Conservation (phyloP, 148 eudicot species). For the Pouteria glomerata region DNA sequence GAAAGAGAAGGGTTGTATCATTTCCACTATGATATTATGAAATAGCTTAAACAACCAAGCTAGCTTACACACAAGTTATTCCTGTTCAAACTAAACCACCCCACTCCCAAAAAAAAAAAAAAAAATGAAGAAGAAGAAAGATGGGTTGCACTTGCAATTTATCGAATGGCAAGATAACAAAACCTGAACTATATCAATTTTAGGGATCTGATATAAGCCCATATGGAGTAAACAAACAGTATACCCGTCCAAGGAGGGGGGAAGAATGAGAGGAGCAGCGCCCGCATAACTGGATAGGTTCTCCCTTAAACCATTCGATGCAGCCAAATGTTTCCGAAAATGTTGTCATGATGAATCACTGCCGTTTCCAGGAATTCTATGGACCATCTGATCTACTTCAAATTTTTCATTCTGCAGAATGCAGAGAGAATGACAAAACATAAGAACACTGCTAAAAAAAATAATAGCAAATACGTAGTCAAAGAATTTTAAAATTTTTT, state of each 20-base stretch:
- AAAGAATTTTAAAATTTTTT: not conserved
- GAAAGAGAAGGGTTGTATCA: not conserved
- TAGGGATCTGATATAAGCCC: not conserved
- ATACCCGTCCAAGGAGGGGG: not conserved
- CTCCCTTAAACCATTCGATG: not conserved
- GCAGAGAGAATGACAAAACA: not conserved
- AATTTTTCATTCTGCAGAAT: conserved; percentile 41
- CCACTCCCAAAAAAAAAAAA: too few relatives aligned
- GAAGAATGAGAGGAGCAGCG: not conserved
- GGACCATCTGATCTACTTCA: conserved; percentile 35
- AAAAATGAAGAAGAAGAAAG: not conserved
- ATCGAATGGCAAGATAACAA: not conserved
- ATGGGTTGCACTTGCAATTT: not conserved
- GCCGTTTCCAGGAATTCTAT: conserved; percentile 32
- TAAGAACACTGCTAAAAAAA: not conserved
- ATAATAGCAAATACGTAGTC: too few relatives aligned
- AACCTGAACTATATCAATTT: not conserved
- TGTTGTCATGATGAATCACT: conserved; percentile 36
- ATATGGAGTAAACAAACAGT: not conserved
- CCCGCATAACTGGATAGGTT: not conserved
- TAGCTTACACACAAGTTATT: conserved; percentile 3
- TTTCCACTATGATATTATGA: not conserved
- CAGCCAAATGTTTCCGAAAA: not conserved
- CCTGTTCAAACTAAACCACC: not conserved
- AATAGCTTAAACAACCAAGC: not conserved